Conservation (phyloP, 495 filamentous ascomycete genomes). For the Jackrogersella multiformis region DNA sequence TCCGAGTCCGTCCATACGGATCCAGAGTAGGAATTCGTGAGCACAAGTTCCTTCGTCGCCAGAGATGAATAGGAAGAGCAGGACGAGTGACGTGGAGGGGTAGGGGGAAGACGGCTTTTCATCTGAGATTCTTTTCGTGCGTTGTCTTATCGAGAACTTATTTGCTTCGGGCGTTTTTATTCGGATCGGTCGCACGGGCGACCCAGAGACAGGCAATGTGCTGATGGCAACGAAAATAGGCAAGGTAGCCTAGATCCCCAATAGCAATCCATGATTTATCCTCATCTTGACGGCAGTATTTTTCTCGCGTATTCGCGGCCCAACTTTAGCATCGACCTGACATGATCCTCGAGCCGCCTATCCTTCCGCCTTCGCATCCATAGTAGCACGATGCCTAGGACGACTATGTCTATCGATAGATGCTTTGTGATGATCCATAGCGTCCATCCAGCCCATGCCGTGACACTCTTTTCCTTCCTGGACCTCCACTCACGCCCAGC, state of each 20-base stretch:
- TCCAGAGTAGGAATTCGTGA: too few relatives aligned
- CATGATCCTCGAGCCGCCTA: conserved; percentile 76
- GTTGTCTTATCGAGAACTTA: neutral
- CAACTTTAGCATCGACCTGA: conserved; percentile 70
- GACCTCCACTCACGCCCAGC: conserved; percentile 65
- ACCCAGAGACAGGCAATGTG: neutral
- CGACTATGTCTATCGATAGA: conserved; percentile 71
- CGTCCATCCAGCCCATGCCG: conserved; percentile 78
- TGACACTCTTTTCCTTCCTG: conserved; percentile 63
- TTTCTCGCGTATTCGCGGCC: conserved; percentile 67
- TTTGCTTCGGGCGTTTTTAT: neutral
- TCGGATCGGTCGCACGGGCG: conserved; percentile 1
- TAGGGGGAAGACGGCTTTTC: neutral
- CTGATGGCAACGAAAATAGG: conserved; percentile 8
- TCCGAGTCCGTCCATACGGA: too few relatives aligned
- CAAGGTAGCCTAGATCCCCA: conserved; percentile 10
- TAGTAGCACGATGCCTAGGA: conserved; percentile 75
- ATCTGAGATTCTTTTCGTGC: neutral
- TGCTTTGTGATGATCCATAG: conserved; percentile 77
- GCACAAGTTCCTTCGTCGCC: too few relatives aligned
- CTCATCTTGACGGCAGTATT: conserved; percentile 63
- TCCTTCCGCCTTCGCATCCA: conserved; percentile 85
- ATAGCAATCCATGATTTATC: neutral
- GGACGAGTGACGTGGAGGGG: neutral
- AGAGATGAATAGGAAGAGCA: too few relatives aligned